Evolutionary conservation across 768 basidiomycete genomes (phyloP), one percentile per base, ranked within the genome.

Genomic region (Lactarius psammicola): DNA sequence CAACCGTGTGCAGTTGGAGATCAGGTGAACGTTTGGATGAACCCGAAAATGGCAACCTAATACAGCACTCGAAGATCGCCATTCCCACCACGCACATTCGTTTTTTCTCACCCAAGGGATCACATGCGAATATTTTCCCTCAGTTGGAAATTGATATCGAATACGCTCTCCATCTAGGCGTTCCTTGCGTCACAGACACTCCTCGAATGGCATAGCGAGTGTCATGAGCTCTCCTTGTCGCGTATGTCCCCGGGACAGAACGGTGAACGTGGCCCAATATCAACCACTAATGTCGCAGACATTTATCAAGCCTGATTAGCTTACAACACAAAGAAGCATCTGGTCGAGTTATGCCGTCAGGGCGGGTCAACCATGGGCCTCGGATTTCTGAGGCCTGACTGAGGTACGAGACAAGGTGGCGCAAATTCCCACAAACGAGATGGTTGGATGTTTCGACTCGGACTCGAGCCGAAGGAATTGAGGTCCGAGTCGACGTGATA

Each of bases 11-110:
- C 2, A 38, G 42, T 38, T 38, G 51, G 36, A 38, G 36, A 23
- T 49, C 46, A 49, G 49, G 49, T 51, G 49, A 15, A 51, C 20
- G 33, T 33, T 30, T 60, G 42, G 17, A 6, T 6, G 7, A 31
- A 65, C 31, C 33, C 23, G 23, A 58, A n/a, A 62, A 53, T 51
- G 49, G 56, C 7, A 67, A 38, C 18, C 55, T 1, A 28, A 42
- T 58, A 38, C 55, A 58, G 31, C 30, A 38, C 40, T 54, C 51
- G 49, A 62, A 13, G 46, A 57, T 42, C 56, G 46, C 65, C 49
- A 51, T n/a, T 38, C 59, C 38, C 34, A 28, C 34, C 33, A n/a
- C n/a, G 23, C n/a, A 26, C 46, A 28, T 23, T 18, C 49, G 55
- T 38, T 55, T 36, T 55, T 31, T 60, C 59, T 46, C 59, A 18